phyloP scores from a whole-genome alignment of 2,329 filamentous ascomycete species.

The Alternaria arborescens region DNA sequence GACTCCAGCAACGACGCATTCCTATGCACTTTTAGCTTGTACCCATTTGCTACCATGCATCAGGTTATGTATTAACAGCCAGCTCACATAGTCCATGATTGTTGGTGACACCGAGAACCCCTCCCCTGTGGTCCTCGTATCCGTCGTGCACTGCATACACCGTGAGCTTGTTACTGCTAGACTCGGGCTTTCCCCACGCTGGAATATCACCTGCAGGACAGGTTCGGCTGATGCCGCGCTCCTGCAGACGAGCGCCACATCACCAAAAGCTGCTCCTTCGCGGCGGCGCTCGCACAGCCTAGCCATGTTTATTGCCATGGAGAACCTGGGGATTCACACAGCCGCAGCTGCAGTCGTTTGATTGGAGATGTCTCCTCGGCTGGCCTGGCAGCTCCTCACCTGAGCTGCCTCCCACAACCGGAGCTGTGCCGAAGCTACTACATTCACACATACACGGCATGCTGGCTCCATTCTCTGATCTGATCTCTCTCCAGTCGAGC shows the following conservation, averaged over 20 bases:
- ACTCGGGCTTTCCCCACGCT: slow-evolving; percentile 11
- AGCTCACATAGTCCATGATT: neutral
- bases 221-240: slow-evolving; percentile 26
- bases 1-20: neutral
- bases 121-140: neutral
- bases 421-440: slow-evolving; percentile 7
- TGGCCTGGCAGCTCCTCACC: slow-evolving; percentile 35
- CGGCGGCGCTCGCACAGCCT: slow-evolving; percentile 24
- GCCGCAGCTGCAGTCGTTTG: slow-evolving; percentile 21
- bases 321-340: slow-evolving; percentile 31
- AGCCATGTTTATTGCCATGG: slow-evolving; percentile 6
- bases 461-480: slow-evolving; percentile 14
- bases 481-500: slow-evolving; percentile 10
- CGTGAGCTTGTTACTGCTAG: slow-evolving; percentile 3
- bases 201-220: slow-evolving; percentile 21
- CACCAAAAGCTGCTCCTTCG: slow-evolving; percentile 27
- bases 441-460: slow-evolving; percentile 18
- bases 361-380: slow-evolving; percentile 43
- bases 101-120: neutral
- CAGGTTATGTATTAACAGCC: neutral
- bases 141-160: slow-evolving; percentile 1
- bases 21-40: neutral
- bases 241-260: slow-evolving; percentile 35
- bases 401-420: slow-evolving; percentile 25
- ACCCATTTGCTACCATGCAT: neutral